Base-by-base conservation (phyloP, 305 asterid genomes). In the Andrographis paniculata region DNA sequence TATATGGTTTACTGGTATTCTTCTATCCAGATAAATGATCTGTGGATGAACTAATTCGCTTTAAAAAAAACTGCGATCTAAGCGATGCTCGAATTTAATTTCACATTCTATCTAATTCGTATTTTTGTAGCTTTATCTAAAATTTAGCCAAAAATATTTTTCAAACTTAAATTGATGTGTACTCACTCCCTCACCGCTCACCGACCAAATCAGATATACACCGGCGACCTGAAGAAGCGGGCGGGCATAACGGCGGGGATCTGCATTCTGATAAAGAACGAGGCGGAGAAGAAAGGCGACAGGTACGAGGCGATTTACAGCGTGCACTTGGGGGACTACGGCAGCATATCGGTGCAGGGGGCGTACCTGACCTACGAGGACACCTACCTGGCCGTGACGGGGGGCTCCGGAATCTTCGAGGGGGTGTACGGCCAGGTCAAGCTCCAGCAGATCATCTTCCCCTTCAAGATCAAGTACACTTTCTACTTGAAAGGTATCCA, bases 221-320 rank as follows among this genome's bases (percentile, higher is more conserved):
- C 82, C 10, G 95, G 88, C n/a, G 82, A 77, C 64, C 57, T 89
- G 64, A 68, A 72, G 69, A 89, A 85, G 44, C 70, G 98, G 5
- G 31, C 77, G 2, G 98, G 98, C n/a, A 89, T 89, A 56, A 89
- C 98, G 6, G 75, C 98, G 30, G 98, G 98, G 20, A 20, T 89
- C 35, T 85, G 98, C 73, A 52, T 82, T 12, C 60, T 85, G 61
- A 82, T 89, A 52, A 78, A 79, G 73, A 76, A 85, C 71, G 95
- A 79, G 17, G 80, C 83, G 47, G 94, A 85, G 75, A 85, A 82
- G 78, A 80, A 86, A 47, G 95, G 98, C 0, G 88, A 77, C 58
- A 79, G 95, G 0, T 89, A 75, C 71, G 98, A 89, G 68, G 98
- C 98, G n/a, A 67, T 73, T 28, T 85, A 65, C 83, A 89, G 97